Evolutionary conservation across 2,329 filamentous ascomycete species (phyloP), one percentile per base, ranked within the genome.

Genomic region (Ciborinia camelliae): DNA sequence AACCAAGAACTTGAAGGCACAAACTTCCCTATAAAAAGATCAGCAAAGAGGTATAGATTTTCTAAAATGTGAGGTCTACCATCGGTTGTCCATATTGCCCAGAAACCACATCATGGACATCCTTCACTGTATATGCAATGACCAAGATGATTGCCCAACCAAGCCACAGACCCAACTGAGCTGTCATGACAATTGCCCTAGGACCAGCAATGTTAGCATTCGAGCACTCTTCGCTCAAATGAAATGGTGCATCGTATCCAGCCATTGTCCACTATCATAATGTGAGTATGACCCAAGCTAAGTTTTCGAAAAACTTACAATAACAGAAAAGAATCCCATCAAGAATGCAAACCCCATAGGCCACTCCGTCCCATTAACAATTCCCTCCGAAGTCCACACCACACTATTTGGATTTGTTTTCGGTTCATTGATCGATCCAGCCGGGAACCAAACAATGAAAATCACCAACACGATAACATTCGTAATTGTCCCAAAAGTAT

Each of bases 81-180:
- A 87, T 90, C 0, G 88, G 88, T 74, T 90, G 88, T 7, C 87
- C 87, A 4, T 90, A 78, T 14, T 86, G 81, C 2, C 85, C 87
- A 20, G 81, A 76, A 18, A 91, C 77, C 0, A 85, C 84, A 1
- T 74, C 80, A 0, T 78, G 76, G 66, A 91, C 87, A 71, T 88
- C 84, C 54, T 85, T 79, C 37, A 90, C 86, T 0, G 88, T 91
- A 75, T 91, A 91, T 15, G 88, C 88, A 55, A 90, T 86, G 1
- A 70, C 69, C 0, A 88, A 83, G 7, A 88, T 88, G 83, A 55
- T 88, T 74, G 75, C 87, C 84, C 85, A 86, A 86, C 67, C 86
- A 83, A 73, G 87, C 81, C 15, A 85, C 64, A 23, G 82, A 1
- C 86, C 86, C 2, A 85, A 77, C 4, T 79, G 82, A 0, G 83